Base-by-base conservation (phyloP, 2,329 filamentous ascomycete genomes). In the Juglanconis juglandina region DNA sequence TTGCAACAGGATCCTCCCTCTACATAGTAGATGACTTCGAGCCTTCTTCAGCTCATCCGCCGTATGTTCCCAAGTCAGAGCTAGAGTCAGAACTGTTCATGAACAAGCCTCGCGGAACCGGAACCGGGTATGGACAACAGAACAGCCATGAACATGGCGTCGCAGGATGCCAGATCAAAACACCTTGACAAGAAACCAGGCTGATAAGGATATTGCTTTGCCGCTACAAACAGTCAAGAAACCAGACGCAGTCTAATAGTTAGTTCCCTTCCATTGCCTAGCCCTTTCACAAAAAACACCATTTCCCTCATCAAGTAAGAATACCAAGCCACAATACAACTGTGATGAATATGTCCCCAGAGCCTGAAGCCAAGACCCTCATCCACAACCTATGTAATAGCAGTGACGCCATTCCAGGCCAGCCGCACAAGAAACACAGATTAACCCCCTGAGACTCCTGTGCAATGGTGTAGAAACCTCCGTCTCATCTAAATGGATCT, bases 391-490 rank as follows among this genome's bases (percentile, higher is more conserved):
- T 32, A 32, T 46, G 44, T 17, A 11, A 48, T 8, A 14, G 5
- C 7, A 7, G 24, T 37, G 11, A 32, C 14, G 4, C 33, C 6
- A 44, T 39, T 11, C 41, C 32, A 2, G 41, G 30, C 24, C 44
- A 33, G 34, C 44, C 34, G 10, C 42, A 35, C 33, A 48, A 48
- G 33, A n/a, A 24, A 41, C 35, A 5, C 32, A 33, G 37, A 11
- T 39, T 39, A 48, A 2, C 17, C 41, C 32, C 24, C 33, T 10
- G 17, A 41, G 42, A 61, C 57, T 52, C 54, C 60, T 60, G 60
- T 51, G 57, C 49, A 51, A 59, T 44, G 47, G 39, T 56, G 42
- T 46, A 41, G 41, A 60, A 57, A 56, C 33, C 60, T n/a, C 44
- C 46, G 34, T 60, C 35, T 39, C 57, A 44, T 60, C 53, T 60